Conservation (phyloP, 2,329 filamentous ascomycete genomes). For the Myriosclerotinia scirpicola region DNA sequence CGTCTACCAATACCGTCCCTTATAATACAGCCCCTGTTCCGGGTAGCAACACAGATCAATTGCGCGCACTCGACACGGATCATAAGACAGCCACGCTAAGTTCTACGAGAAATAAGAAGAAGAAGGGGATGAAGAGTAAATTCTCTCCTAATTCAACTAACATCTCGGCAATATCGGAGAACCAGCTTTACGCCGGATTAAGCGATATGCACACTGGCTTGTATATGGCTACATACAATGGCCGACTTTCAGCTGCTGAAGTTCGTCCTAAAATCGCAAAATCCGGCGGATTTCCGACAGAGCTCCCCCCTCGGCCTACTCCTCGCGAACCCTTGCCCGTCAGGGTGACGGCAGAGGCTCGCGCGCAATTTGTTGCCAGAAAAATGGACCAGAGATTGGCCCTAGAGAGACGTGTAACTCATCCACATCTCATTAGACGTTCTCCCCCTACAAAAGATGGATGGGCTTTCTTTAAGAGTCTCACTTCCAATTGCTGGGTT, state of each 20-base stretch:
- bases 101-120: not conserved
- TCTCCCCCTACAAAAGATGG: not conserved
- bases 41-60: not conserved
- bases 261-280: not conserved
- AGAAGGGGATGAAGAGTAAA: not conserved
- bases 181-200: constrained; percentile 10
- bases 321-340: not conserved
- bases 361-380: not conserved
- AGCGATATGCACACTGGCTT: constrained; percentile 10
- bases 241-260: not conserved
- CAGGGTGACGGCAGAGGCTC: constrained; percentile 8
- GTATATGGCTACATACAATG: constrained; percentile 7
- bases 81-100: not conserved
- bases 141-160: not conserved
- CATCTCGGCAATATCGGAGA: constrained; percentile 1
- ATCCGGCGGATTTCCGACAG: not conserved
- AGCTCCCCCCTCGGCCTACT: constrained; percentile 4
- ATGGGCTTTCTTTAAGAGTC: not conserved
- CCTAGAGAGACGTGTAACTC: not conserved
- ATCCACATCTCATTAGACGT: constrained; percentile 1
- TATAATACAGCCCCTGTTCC: not conserved
- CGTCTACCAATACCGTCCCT: not conserved
- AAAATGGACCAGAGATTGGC: not conserved
- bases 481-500: not conserved
- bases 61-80: not conserved